Base-by-base conservation (phyloP, 441 rosid species). In the Populus hybrid region DNA sequence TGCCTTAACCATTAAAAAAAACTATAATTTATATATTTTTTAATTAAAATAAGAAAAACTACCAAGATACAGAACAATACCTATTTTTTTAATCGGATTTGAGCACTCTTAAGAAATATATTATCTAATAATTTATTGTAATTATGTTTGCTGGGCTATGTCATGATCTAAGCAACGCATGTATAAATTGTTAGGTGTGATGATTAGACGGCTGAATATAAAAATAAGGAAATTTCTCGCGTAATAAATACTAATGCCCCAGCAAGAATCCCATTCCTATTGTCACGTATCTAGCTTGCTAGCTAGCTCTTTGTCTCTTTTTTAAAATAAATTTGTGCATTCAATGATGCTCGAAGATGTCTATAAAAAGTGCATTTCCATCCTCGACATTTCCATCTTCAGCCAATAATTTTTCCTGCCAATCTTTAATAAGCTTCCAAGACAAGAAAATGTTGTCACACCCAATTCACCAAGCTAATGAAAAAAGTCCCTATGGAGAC, bases 391-490 rank as follows among this genome's bases (percentile, higher is more conserved):
- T 45, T 16, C 26, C 74, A 40, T 12, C 24, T 36, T 61, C 68
- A 20, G 2, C 24, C 0, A 12, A 11, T 9, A 7, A 11, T 9
- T 9, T 35, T 6, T 20, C 36, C 7, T 2, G 61, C 61, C 9
- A 53, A 18, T 53, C 21, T 50, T 53, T 7, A 7, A 20, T 0
- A 20, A 7, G 23, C 63, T 56, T 56, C n/a, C 4, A 20, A 5
- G 8, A 33, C 7, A 26, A 7, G 1, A 74, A 69, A 69, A 80
- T 33, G 35, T 33, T 80, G 86, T 42, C 82, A 72, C 84, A 79
- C 64, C 83, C 87, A 20, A 71, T 82, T 7, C 71, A 82, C 75
- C 78, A 79, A 64, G 83, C 87, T 11, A 82, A 74, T 35, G 87
- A 82, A 29, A 38, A 75, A 12, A 79, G 79, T 78, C 84, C 81